Percentiles rank a stretch among this genome's conserved stretches.
Conservation (phyloP, 2,329 filamentous ascomycete genomes). For the Leptosphaerulina australis region DNA sequence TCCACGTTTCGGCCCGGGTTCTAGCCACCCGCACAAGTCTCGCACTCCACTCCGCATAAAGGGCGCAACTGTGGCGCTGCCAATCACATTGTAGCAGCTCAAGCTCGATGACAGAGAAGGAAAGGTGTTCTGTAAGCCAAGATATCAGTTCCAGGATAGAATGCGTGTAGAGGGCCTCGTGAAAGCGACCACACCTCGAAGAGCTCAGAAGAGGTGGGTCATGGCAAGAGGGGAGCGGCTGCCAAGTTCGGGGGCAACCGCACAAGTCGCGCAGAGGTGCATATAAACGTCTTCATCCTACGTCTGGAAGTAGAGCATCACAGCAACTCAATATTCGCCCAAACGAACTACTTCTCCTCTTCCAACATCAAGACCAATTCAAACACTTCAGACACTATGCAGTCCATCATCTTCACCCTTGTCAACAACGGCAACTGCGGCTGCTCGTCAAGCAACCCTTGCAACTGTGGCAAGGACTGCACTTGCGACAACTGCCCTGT, state of each 20-base stretch:
- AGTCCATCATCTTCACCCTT: slow-evolving; percentile 6
- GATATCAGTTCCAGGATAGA: background rate
- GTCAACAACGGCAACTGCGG: slow-evolving; percentile 20
- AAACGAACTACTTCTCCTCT: background rate
- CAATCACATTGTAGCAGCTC: background rate
- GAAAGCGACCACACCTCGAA: background rate
- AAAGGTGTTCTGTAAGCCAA: background rate
- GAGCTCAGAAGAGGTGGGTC: background rate
- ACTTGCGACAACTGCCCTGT: slow-evolving; percentile 23
- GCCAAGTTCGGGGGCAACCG: slow-evolving; percentile 11
- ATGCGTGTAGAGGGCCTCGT: too few species aligned
- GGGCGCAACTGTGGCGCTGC: background rate
- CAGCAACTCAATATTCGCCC: background rate
- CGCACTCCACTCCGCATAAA: slow-evolving; percentile 12
- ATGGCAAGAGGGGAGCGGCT: background rate
- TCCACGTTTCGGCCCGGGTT: background rate
- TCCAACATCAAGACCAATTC: background rate
- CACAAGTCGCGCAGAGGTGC: slow-evolving; percentile 30
- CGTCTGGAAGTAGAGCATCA: background rate
- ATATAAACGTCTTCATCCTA: slow-evolving; percentile 12
- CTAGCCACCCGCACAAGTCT: slow-evolving; percentile 14
- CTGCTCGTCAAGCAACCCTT: slow-evolving; percentile 15
- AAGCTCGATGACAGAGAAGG: background rate
- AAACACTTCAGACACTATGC: background rate
- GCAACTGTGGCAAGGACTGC: slow-evolving; percentile 22